Conservation (phyloP, 1,284 basidiomycete genomes). For the Pholiota adiposa region DNA sequence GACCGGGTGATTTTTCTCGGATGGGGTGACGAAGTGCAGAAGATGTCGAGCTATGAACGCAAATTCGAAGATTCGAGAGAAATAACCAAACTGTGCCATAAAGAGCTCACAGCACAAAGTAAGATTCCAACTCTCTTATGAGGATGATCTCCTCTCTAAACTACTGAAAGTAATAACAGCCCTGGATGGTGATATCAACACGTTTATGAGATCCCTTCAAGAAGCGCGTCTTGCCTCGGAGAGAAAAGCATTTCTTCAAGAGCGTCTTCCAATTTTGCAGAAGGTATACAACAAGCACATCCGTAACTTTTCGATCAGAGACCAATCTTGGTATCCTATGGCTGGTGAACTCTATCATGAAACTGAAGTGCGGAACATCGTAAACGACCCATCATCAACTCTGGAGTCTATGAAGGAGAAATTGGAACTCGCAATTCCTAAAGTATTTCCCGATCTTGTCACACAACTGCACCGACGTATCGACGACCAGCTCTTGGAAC, state of each 20-base stretch:
- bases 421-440: neutral
- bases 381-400: neutral
- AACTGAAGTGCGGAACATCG: neutral
- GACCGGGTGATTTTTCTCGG: neutral
- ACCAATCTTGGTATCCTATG: neutral
- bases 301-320: neutral
- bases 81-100: neutral
- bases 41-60: neutral
- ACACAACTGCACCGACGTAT: constrained; percentile 1
- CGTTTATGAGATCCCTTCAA: neutral
- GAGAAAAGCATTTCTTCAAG: neutral
- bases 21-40: constrained; percentile 4
- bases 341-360: neutral
- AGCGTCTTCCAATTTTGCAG: neutral
- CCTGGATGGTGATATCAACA: neutral
- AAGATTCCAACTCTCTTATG: neutral
- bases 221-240: neutral
- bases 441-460: neutral
- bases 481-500: neutral
- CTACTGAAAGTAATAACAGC: neutral
- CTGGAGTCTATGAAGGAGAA: neutral
- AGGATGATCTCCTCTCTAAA: neutral
- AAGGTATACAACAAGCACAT: neutral
- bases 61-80: neutral
- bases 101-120: neutral